phyloP scores from a whole-genome alignment of 2,329 filamentous ascomycete genomes.

The Fusarium dimerum region DNA sequence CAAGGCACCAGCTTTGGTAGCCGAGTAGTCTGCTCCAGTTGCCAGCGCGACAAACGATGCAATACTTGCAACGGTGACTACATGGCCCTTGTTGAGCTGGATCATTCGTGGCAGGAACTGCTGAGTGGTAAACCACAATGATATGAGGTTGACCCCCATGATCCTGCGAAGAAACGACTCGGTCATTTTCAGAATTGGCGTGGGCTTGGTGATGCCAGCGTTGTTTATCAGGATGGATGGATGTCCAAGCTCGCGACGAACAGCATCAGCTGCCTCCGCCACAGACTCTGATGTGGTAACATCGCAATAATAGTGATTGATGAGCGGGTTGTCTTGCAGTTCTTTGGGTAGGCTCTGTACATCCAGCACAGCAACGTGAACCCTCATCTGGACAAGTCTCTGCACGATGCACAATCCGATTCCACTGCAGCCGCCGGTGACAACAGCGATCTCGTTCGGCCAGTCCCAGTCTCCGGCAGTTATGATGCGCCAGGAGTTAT shows the following conservation, averaged over 20 bases:
- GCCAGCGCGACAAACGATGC: slow-evolving; percentile 62
- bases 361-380: slow-evolving; percentile 71
- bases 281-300: slow-evolving; percentile 47
- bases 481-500: slow-evolving; percentile 31
- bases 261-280: slow-evolving; percentile 38
- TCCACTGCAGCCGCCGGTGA: slow-evolving; percentile 46
- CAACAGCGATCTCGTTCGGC: slow-evolving; percentile 43
- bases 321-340: slow-evolving; percentile 15
- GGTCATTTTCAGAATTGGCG: slow-evolving; percentile 57
- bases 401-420: slow-evolving; percentile 41
- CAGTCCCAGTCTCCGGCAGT: slow-evolving; percentile 35
- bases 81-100: slow-evolving; percentile 64
- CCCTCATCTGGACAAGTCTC: slow-evolving; percentile 38
- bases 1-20: slow-evolving; percentile 64
- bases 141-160: slow-evolving; percentile 68
- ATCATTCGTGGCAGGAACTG: slow-evolving; percentile 70
- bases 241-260: slow-evolving; percentile 51
- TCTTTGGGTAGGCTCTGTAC: slow-evolving; percentile 41
- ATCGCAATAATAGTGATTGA: slow-evolving; percentile 41
- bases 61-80: slow-evolving; percentile 69
- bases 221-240: slow-evolving; percentile 74
- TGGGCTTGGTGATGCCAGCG: slow-evolving; percentile 62
- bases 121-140: slow-evolving; percentile 63
- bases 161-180: slow-evolving; percentile 61
- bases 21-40: slow-evolving; percentile 65